These are phyloP conservation scores for grape (Vitis vinifera) DNA, from an alignment of 164 flowering plant genomes.

Conservation along the genomic window DNA sequence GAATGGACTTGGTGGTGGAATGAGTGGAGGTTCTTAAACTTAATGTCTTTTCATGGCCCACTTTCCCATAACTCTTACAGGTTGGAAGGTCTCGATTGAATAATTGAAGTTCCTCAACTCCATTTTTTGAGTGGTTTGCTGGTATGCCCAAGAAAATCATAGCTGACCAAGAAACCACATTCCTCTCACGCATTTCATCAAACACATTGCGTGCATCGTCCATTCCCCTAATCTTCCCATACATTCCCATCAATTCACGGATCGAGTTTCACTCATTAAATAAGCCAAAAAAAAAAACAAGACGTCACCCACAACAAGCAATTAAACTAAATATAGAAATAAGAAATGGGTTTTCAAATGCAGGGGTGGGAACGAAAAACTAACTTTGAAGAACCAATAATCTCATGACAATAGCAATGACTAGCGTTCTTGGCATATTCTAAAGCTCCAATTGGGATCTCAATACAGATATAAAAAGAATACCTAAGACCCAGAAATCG, in stretches of 20 bases:
- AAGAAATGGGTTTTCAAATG: slow-evolving; percentile 2
- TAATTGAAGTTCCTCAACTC: too few species aligned
- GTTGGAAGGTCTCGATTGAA: too few species aligned
- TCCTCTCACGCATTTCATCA: too few species aligned
- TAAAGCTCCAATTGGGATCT: slow-evolving; percentile 14
- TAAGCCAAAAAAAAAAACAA: neutral
- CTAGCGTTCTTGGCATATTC: slow-evolving; percentile 9
- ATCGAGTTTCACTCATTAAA: slow-evolving; percentile 24
- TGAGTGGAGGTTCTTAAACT: too few species aligned
- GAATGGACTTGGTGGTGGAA: too few species aligned
- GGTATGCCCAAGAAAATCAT: too few species aligned
- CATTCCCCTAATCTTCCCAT: too few species aligned
- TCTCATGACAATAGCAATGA: slow-evolving; percentile 23
- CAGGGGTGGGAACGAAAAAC: slow-evolving; percentile 27
- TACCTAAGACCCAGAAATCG: slow-evolving; percentile 5
- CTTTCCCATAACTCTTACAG: too few species aligned
- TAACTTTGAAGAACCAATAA: slow-evolving; percentile 9
- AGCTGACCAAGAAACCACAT: too few species aligned
- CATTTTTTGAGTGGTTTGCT: too few species aligned
- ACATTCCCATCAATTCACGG: slow-evolving; percentile 12
- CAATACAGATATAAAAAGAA: slow-evolving; percentile 10
- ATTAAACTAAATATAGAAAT: slow-evolving; percentile 16
- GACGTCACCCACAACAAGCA: slow-evolving; percentile 6
- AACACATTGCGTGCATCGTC: too few species aligned
- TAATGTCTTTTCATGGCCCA: too few species aligned